phyloP scores from a whole-genome alignment of 2,329 filamentous ascomycete species.

The Decorospora gaudefroyi region DNA sequence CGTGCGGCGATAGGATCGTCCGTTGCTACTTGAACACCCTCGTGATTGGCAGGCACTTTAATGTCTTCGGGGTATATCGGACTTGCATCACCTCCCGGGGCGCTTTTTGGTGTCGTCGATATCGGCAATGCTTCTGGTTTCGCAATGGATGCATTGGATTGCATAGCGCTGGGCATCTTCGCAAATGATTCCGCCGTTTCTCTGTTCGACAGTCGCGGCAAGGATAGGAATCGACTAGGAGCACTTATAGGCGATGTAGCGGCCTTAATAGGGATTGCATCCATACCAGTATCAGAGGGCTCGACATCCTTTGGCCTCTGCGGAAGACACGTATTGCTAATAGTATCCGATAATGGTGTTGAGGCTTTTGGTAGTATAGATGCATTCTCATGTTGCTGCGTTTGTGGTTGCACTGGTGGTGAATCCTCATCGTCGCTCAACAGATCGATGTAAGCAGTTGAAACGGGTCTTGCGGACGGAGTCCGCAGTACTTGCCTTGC shows the following conservation, averaged over 20 bases:
- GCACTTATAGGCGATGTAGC: neutral
- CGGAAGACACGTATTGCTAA: neutral
- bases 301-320: neutral
- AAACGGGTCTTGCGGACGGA: conserved; percentile 2
- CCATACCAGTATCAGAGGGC: neutral
- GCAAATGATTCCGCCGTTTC: neutral
- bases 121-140: neutral
- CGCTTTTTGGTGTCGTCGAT: neutral
- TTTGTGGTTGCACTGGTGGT: neutral
- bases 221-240: neutral
- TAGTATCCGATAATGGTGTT: neutral
- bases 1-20: conserved; percentile 14
- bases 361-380: neutral
- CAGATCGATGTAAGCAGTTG: conserved; percentile 7
- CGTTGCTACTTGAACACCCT: neutral
- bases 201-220: neutral
- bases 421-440: conserved; percentile 5
- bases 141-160: neutral
- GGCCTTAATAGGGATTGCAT: neutral
- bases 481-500: neutral
- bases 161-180: neutral
- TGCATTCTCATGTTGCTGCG: neutral
- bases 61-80: neutral
- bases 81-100: neutral
- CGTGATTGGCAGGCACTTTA: neutral